These are phyloP conservation scores for Penicillium bialowiezense DNA, from an alignment of 495 filamentous ascomycete genomes.

Conservation along the genomic window DNA sequence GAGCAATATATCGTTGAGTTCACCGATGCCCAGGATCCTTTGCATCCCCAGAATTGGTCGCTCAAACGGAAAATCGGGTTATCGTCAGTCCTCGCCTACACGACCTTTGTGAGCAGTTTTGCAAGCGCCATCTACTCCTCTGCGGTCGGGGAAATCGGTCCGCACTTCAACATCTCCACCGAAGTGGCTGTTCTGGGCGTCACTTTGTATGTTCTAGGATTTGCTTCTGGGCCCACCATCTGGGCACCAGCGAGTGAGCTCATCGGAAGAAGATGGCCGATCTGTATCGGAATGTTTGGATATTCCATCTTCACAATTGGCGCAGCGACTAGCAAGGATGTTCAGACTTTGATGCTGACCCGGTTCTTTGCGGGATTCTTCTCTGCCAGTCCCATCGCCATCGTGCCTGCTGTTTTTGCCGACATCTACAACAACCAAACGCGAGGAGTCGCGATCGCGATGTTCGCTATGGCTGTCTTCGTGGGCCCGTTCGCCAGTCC, in stretches of 20 bases:
- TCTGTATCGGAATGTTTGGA: conserved; percentile 49
- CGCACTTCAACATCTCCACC: conserved; percentile 44
- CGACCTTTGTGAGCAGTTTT: conserved; percentile 53
- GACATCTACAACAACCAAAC: conserved; percentile 49
- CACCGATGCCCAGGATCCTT: conserved; percentile 46
- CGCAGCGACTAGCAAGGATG: conserved; percentile 55
- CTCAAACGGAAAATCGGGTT: conserved; percentile 19
- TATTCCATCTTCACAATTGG: conserved; percentile 55
- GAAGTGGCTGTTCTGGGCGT: conserved; percentile 55
- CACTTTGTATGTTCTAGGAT: conserved; percentile 54
- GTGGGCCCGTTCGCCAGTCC: conserved; percentile 48
- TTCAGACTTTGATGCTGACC: conserved; percentile 51
- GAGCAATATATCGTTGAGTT: conserved; percentile 55
- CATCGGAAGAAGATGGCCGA: conserved; percentile 56
- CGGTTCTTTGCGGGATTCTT: conserved; percentile 50
- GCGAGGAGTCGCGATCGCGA: conserved; percentile 47
- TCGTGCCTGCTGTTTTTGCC: conserved; percentile 45
- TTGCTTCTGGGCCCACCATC: conserved; percentile 49
- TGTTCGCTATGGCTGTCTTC: conserved; percentile 52
- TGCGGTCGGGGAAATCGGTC: conserved; percentile 34
- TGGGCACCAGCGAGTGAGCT: conserved; percentile 75
- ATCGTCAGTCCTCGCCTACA: conserved; percentile 38
- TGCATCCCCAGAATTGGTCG: conserved; percentile 54
- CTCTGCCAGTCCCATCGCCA: conserved; percentile 40
- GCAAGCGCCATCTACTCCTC: conserved; percentile 53